Percentiles rank a stretch among this genome's conserved stretches.
Conservation (phyloP, 2,329 filamentous ascomycete species). For the Ceratocystis lukuohia region DNA sequence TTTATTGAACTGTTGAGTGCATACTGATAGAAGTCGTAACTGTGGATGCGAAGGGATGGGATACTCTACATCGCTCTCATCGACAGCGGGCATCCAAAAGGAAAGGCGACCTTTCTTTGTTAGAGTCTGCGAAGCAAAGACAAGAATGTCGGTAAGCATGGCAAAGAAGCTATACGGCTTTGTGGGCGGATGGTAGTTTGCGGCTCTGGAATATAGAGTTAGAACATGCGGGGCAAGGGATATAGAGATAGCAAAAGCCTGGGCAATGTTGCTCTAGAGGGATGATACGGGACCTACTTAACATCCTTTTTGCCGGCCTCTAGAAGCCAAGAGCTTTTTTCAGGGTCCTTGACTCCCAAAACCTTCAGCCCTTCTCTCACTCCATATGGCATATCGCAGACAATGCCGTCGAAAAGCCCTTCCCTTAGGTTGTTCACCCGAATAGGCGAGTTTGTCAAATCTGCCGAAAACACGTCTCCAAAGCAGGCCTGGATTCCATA, state of each 20-base stretch:
- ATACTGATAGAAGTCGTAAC: constrained; percentile 60
- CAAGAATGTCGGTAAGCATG: constrained; percentile 79
- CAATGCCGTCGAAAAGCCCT: constrained; percentile 71
- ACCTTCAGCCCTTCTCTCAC: constrained; percentile 86
- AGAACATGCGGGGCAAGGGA: not conserved
- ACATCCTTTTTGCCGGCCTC: constrained; percentile 58
- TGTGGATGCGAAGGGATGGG: constrained; percentile 62
- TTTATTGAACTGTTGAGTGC: constrained; percentile 78
- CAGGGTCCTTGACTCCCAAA: constrained; percentile 59
- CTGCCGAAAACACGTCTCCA: constrained; percentile 69
- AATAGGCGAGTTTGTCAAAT: constrained; percentile 78
- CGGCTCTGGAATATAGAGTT: constrained; percentile 30
- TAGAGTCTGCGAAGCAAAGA: constrained; percentile 63
- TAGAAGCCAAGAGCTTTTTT: constrained; percentile 45
- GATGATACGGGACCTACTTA: constrained; percentile 36
- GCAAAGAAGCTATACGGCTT: constrained; percentile 82
- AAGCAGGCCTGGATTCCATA: constrained; percentile 56
- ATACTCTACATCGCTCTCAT: constrained; percentile 63
- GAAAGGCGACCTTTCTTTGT: constrained; percentile 68
- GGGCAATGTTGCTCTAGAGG: not conserved
- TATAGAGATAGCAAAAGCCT: not conserved
- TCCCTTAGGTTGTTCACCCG: constrained; percentile 30
- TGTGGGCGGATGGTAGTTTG: constrained; percentile 73
- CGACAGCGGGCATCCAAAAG: constrained; percentile 95
- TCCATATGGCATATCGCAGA: constrained; percentile 93